A percentile compares a stretch with the other conserved stretches of the same genome.
phyloP scores from a whole-genome alignment of 2,329 filamentous ascomycete genomes.

The Fusarium mexicanum region DNA sequence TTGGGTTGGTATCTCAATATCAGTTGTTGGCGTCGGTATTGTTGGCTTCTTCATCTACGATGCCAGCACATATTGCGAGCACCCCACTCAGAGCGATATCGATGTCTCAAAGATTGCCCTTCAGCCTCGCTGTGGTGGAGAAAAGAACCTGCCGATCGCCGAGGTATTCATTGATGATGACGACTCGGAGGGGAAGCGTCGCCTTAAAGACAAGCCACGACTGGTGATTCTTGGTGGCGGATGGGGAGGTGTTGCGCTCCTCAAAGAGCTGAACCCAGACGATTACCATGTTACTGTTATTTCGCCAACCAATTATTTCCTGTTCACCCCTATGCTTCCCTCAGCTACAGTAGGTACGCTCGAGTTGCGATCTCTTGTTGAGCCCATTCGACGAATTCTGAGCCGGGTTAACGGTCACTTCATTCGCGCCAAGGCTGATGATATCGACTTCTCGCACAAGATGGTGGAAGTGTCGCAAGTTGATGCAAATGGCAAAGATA shows the following conservation, averaged over 20 bases:
- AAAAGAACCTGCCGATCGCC: conserved; percentile 93
- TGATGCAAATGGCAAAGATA: conserved; percentile 75
- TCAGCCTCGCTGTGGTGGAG: conserved; percentile 82
- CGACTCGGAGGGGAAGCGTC: conserved; percentile 75
- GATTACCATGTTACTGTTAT: conserved; percentile 97
- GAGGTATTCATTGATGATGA: conserved; percentile 91
- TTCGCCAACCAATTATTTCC: conserved; percentile 93
- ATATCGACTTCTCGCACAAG: conserved; percentile 91
- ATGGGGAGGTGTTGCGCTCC: conserved; percentile 91
- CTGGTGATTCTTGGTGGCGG: conserved; percentile 93
- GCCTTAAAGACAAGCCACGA: conserved; percentile 86
- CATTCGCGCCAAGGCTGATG: conserved; percentile 84
- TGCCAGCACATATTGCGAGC: conserved; percentile 85
- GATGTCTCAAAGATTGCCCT: conserved; percentile 86
- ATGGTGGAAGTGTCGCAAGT: conserved; percentile 85
- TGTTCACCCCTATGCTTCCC: conserved; percentile 98
- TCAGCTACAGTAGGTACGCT: conserved; percentile 96
- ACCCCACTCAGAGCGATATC: conserved; percentile 74
- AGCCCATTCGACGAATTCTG: conserved; percentile 89
- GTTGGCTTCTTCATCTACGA: conserved; percentile 94
- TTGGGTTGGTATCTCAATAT: conserved; percentile 74
- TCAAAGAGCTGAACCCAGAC: conserved; percentile 89
- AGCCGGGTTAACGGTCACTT: conserved; percentile 85
- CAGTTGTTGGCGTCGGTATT: conserved; percentile 74
- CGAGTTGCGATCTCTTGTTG: conserved; percentile 88